These are phyloP conservation scores for Sporodiniella umbellata DNA, from an alignment of 371 early-diverging fungal species.

Conservation along the genomic window DNA sequence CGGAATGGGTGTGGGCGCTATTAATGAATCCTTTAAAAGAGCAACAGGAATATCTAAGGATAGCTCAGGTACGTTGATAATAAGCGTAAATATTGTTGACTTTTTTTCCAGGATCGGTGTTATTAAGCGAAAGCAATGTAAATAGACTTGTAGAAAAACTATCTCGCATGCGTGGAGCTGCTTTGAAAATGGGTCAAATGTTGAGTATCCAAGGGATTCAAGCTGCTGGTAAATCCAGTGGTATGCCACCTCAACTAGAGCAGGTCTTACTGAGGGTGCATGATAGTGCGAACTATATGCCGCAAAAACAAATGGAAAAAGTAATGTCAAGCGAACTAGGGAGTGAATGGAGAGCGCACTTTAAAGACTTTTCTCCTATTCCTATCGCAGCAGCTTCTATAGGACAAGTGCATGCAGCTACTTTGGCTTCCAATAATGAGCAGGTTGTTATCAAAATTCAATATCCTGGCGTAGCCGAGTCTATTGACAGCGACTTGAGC, in stretches of 20 bases:
- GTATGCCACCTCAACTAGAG: conserved; percentile 80
- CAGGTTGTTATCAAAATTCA: conserved; percentile 93
- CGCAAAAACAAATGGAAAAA: conserved; percentile 77
- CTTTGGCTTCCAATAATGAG: conserved; percentile 41
- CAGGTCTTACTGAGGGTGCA: conserved; percentile 84
- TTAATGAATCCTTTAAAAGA: conserved; percentile 70
- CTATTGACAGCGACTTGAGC: conserved; percentile 86
- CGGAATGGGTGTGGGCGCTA: conserved; percentile 72
- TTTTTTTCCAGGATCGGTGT: conserved; percentile 36
- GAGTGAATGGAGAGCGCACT: conserved; percentile 69
- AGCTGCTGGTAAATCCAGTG: conserved; percentile 29
- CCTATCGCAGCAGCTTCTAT: conserved; percentile 97
- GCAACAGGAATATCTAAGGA: conserved; percentile 51
- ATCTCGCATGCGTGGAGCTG: conserved; percentile 96
- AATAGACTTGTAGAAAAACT: conserved; percentile 84
- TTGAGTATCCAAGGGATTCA: conserved; percentile 87
- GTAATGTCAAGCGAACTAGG: conserved; percentile 78
- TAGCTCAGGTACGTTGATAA: conserved; percentile 27
- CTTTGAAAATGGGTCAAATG: conserved; percentile 97
- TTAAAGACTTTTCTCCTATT: conserved; percentile 63
- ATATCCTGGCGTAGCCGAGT: conserved; percentile 90
- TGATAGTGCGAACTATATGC: conserved; percentile 96
- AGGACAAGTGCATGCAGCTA: conserved; percentile 91
- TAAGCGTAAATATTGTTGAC: too few relatives aligned
- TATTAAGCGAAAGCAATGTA: conserved; percentile 79